These are phyloP conservation scores for Monosporascus sp. DNA, from an alignment of 2,329 filamentous ascomycete species.

Conservation along the genomic window DNA sequence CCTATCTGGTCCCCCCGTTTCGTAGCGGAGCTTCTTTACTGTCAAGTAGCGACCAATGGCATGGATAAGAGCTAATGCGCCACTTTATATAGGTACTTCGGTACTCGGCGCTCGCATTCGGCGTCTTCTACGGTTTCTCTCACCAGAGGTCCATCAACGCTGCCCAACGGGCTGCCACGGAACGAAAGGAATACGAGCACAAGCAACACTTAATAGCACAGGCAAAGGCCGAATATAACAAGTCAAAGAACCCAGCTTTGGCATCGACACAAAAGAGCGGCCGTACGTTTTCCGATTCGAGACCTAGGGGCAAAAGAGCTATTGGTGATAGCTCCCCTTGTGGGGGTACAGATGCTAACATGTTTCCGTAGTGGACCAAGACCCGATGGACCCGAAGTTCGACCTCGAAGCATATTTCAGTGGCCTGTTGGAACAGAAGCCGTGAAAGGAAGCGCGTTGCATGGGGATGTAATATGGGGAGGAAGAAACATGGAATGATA, in stretches of 20 bases:
- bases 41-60: not conserved
- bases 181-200: slow-evolving; percentile 80
- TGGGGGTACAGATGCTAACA: slow-evolving; percentile 10
- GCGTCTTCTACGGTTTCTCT: slow-evolving; percentile 92
- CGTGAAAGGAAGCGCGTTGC: slow-evolving; percentile 30
- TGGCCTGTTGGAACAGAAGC: slow-evolving; percentile 51
- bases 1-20: no score
- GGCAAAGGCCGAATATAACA: slow-evolving; percentile 86
- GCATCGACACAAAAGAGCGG: slow-evolving; percentile 27
- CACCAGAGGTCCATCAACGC: slow-evolving; percentile 81
- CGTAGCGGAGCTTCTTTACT: not conserved
- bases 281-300: slow-evolving; percentile 27
- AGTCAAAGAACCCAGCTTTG: slow-evolving; percentile 57
- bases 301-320: not conserved
- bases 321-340: not conserved
- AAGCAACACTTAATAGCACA: slow-evolving; percentile 89
- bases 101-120: slow-evolving; percentile 88
- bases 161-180: slow-evolving; percentile 63
- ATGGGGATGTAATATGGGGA: slow-evolving; percentile 18
- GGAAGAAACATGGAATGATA: slow-evolving; percentile 24
- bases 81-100: slow-evolving; percentile 71
- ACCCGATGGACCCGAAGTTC: slow-evolving; percentile 84
- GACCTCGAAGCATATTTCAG: slow-evolving; percentile 84
- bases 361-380: slow-evolving; percentile 55
- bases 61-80: slow-evolving; percentile 5